Evolutionary conservation across 768 basidiomycete genomes (phyloP), one percentile per base, ranked within the genome.

Genomic region (Tylopilus felleus): DNA sequence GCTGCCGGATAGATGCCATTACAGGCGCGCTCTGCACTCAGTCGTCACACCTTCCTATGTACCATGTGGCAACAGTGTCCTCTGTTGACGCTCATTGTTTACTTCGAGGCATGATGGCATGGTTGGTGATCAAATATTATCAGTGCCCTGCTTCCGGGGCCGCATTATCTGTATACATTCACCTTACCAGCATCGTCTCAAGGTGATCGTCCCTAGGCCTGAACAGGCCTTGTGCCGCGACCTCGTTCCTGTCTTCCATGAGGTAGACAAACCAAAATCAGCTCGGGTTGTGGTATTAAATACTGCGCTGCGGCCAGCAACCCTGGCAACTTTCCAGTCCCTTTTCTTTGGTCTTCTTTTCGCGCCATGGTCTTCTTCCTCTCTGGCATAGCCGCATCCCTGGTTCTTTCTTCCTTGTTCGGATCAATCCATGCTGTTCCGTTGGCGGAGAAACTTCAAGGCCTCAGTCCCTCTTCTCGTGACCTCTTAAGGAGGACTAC

Each of bases 381-480:
- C 49, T 55, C 25, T 12, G 5, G 38, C 8, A 6, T 68, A 14
- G 35, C 49, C 12, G 50, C 52, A 0, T 48, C 48, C 8, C 9
- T 55, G 1, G 21, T 50, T 9, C 31, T 56, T 22, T 50, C 46
- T 36, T 57, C 55, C 21, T 49, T 58, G 19, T 31, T 64, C 17
- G 43, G 46, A 52, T 52, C 39, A 6, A 40, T 54, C 1, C 9
- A 46, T 5, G 67, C 62, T 4, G 36, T 48, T 35, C 64, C 67
- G 7, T 50, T 71, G 17, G 56, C 44, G 17, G 57, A 68, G 3
- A 70, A 57, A 16, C 57, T 70, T 23, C n/a, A 35, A n/a, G 27
- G 25, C 19, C 60, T 68, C 45, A 70, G 56, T 47, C 58, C 58
- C 1, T 1, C 21, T 19, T 64, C 68, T 23, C 67, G 60, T 41